Conservation (phyloP, 805 yeast genomes). For the Naumovozyma dairenensis region DNA sequence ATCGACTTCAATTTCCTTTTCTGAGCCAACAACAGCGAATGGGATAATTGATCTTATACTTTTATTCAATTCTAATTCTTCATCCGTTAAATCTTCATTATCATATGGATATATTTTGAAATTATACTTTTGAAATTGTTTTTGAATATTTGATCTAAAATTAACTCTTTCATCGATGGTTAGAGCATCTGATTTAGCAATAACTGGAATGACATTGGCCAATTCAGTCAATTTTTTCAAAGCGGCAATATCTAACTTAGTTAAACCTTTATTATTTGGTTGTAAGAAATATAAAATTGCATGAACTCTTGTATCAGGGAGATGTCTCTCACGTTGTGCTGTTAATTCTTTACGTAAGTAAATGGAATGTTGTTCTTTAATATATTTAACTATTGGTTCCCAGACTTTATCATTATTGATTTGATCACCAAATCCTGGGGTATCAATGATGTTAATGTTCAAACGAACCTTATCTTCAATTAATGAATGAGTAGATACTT, state of each 20-base stretch:
- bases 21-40: constrained; percentile 91
- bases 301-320: constrained; percentile 86
- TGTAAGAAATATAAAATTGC: constrained; percentile 84
- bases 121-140: constrained; percentile 62
- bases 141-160: constrained; percentile 68
- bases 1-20: constrained; percentile 59
- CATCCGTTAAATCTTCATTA: constrained; percentile 52
- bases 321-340: constrained; percentile 78
- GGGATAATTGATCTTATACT: constrained; percentile 75
- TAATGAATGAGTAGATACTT: constrained; percentile 56
- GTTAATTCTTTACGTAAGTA: constrained; percentile 89
- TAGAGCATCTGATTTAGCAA: constrained; percentile 86
- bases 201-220: constrained; percentile 89
- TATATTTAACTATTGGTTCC: constrained; percentile 91
- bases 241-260: constrained; percentile 72
- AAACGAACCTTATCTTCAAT: constrained; percentile 81
- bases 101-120: constrained; percentile 82
- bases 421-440: constrained; percentile 98
- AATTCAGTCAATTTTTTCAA: constrained; percentile 78
- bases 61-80: constrained; percentile 61
- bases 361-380: constrained; percentile 88
- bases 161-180: constrained; percentile 75
- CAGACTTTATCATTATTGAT: constrained; percentile 91
- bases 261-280: constrained; percentile 81
- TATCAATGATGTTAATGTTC: constrained; percentile 82